phyloP scores from a whole-genome alignment of 2,329 filamentous ascomycete species.

The Cytospora schulzeri region DNA sequence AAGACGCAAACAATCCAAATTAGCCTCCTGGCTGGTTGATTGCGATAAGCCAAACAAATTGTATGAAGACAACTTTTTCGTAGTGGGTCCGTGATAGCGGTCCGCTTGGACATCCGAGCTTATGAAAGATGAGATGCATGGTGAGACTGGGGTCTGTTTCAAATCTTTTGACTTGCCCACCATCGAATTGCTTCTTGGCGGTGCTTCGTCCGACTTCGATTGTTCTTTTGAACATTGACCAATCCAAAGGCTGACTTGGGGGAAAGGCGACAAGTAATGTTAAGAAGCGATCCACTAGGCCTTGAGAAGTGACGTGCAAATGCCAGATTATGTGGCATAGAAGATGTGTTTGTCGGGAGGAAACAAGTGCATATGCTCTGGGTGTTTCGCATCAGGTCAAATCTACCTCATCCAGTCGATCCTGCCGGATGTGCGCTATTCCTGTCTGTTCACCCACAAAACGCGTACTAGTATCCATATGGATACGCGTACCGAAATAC shows the following conservation, averaged over 20 bases:
- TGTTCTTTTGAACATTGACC: not conserved
- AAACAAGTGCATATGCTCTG: conserved; percentile 13
- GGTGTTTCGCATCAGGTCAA: conserved; percentile 12
- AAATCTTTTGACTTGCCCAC: conserved; percentile 11
- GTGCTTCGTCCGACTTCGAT: conserved; percentile 9
- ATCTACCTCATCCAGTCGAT: conserved; percentile 13
- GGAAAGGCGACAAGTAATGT: conserved; percentile 2
- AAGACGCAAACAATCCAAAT: not conserved
- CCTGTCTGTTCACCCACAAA: not conserved
- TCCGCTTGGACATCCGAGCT: not conserved
- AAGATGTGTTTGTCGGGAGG: not conserved
- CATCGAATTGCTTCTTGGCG: conserved; percentile 2
- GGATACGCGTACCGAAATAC: not conserved
- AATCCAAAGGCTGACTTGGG: conserved; percentile 2
- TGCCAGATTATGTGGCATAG: conserved; percentile 6
- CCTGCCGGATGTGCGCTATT: not conserved
- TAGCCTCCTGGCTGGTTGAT: not conserved
- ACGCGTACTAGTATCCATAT: too few relatives aligned
- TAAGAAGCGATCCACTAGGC: not conserved
- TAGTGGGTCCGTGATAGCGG: conserved; percentile 16
- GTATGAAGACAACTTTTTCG: not conserved
- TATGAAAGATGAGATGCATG: not conserved
- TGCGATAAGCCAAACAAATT: conserved; percentile 3
- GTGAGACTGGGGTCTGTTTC: conserved; percentile 21
- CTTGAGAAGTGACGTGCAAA: conserved; percentile 8